A percentile compares a stretch with the other conserved stretches of the same genome.
Conservation (phyloP, 2,329 filamentous ascomycete genomes). For the Triangularia verruculosa region DNA sequence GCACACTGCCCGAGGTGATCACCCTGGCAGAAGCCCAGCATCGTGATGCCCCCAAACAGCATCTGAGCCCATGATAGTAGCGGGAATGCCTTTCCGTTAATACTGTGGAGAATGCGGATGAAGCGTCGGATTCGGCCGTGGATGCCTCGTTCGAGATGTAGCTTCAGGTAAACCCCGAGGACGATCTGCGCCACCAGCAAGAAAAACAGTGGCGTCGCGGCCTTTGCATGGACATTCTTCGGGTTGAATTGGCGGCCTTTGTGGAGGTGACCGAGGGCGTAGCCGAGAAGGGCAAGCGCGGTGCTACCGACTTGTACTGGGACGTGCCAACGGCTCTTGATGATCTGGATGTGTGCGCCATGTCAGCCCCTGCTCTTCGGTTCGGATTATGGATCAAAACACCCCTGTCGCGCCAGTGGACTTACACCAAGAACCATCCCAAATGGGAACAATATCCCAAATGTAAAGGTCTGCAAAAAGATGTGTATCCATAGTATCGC, state of each 20-base stretch:
- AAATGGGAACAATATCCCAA: constrained; percentile 87
- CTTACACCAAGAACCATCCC: constrained; percentile 93
- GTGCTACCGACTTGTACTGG: constrained; percentile 77
- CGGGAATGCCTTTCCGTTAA: constrained; percentile 85
- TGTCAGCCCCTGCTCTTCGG: not conserved
- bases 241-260: constrained; percentile 79
- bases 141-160: constrained; percentile 83
- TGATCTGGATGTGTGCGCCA: constrained; percentile 57
- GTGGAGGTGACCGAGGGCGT: constrained; percentile 88
- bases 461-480: constrained; percentile 78
- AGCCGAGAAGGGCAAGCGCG: constrained; percentile 74
- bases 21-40: constrained; percentile 85
- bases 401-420: constrained; percentile 16
- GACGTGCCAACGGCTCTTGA: constrained; percentile 90
- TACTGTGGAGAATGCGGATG: constrained; percentile 70
- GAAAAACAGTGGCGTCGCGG: constrained; percentile 77
- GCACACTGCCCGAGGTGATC: constrained; percentile 90
- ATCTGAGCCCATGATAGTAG: constrained; percentile 89
- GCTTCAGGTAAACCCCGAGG: constrained; percentile 80
- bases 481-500: constrained; percentile 92
- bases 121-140: constrained; percentile 72
- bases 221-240: constrained; percentile 74
- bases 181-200: constrained; percentile 73
- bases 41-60: constrained; percentile 90
- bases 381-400: not conserved